Evolutionary conservation across 192 early-diverging fungal genomes (phyloP).

Genomic region (Coemansia sp.): DNA sequence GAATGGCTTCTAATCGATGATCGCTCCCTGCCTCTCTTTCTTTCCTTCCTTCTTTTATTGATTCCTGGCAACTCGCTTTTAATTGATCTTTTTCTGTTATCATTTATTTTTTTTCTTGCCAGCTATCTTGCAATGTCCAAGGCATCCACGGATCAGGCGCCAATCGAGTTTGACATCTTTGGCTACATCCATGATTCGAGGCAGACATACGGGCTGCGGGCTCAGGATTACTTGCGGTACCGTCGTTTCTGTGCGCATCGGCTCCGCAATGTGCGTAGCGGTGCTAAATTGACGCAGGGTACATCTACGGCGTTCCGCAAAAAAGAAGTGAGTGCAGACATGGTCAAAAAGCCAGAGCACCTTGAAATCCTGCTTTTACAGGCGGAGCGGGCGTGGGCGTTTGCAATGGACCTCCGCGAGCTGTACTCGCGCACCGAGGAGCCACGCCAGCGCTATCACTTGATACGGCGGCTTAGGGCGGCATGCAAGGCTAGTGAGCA

Average conservation of each 20-base stretch:
- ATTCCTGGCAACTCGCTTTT: too few relatives aligned
- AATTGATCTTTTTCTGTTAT: neutral
- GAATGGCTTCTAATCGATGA: slow-evolving; percentile 32
- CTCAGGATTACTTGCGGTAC: slow-evolving; percentile 48
- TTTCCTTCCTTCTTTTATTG: neutral
- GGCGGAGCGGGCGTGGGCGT: slow-evolving; percentile 53
- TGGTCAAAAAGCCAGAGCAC: slow-evolving; percentile 26
- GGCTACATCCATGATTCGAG: slow-evolving; percentile 42
- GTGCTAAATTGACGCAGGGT: slow-evolving; percentile 34
- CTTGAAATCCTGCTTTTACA: slow-evolving; percentile 44
- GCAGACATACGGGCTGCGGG: slow-evolving; percentile 40
- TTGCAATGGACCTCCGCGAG: slow-evolving; percentile 53
- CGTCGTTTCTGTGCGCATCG: slow-evolving; percentile 45
- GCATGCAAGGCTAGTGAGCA: slow-evolving; percentile 30
- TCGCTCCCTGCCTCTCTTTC: neutral
- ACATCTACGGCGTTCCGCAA: slow-evolving; percentile 20
- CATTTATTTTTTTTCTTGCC: neutral
- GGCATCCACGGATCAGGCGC: neutral
- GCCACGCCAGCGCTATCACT: slow-evolving; percentile 49
- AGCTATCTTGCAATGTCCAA: neutral
- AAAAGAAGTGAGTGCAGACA: slow-evolving; percentile 29
- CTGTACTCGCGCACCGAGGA: slow-evolving; percentile 49
- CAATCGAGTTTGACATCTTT: slow-evolving; percentile 38
- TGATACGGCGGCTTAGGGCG: slow-evolving; percentile 41
- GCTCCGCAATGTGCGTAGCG: slow-evolving; percentile 48